Percentiles rank a stretch among this genome's conserved stretches.
Conservation (phyloP, 768 basidiomycete species). For the Lentinus brumalis region DNA sequence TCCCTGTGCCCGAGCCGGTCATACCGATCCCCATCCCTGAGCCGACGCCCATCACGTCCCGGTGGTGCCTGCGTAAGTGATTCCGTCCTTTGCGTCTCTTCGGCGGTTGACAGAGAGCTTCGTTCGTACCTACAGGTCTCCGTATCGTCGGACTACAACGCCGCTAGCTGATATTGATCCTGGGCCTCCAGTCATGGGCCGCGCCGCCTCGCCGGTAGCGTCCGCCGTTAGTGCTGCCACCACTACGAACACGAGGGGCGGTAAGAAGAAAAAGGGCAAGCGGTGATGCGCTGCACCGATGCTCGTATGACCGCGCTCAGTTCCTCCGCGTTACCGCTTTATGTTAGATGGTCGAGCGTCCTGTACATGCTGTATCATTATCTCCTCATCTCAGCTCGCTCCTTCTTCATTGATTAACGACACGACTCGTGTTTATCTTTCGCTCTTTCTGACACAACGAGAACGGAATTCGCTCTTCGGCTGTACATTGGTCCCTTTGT, state of each 20-base stretch:
- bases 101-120: not conserved
- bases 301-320: not conserved
- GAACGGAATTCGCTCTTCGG: too few species aligned
- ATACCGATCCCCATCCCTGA: slow-evolving; percentile 20
- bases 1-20: slow-evolving; percentile 8
- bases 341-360: not conserved
- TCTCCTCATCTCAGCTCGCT: not conserved
- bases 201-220: slow-evolving; percentile 13
- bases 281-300: not conserved
- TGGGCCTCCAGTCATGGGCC: not conserved
- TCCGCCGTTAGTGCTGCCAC: slow-evolving; percentile 10
- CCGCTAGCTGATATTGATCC: slow-evolving; percentile 10
- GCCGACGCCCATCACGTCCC: slow-evolving; percentile 9
- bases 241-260: slow-evolving; percentile 8
- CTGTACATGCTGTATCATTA: slow-evolving; percentile 7
- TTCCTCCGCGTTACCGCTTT: not conserved
- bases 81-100: not conserved
- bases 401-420: not conserved
- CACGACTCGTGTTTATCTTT: too few species aligned
- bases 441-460: too few species aligned
- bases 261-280: slow-evolving; percentile 24
- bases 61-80: slow-evolving; percentile 12
- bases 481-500: too few species aligned
- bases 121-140: slow-evolving; percentile 1
- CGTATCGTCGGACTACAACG: not conserved